Evolutionary conservation across 2,329 filamentous ascomycete species (phyloP).

Genomic region (Fusarium hainanense): DNA sequence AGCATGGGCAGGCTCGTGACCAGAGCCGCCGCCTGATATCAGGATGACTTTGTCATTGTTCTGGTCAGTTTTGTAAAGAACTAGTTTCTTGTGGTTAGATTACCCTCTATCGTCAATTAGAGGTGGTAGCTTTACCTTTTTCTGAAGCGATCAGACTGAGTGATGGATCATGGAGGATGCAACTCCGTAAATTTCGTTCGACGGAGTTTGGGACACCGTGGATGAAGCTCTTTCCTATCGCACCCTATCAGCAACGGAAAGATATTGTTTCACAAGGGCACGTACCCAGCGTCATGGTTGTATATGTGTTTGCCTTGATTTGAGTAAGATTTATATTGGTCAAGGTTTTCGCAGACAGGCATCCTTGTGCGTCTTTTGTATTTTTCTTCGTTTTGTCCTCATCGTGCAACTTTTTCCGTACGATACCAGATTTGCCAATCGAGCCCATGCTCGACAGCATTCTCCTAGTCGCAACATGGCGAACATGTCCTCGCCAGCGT

Average conservation of each 20-base stretch:
- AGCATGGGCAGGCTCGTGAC: constrained; percentile 71
- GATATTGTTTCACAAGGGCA: neutral
- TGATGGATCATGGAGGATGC: neutral
- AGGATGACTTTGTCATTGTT: constrained; percentile 36
- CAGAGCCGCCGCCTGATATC: constrained; percentile 66
- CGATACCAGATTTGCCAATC: neutral
- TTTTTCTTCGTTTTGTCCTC: neutral
- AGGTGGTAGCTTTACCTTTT: neutral
- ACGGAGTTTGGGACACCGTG: neutral
- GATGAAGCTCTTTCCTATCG: neutral
- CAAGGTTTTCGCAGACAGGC: neutral
- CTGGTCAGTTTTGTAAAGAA: neutral
- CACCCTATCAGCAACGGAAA: neutral
- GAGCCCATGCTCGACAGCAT: neutral
- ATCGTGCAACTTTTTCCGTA: neutral
- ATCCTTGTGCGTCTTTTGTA: neutral
- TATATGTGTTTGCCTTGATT: neutral
- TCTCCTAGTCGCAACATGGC: neutral
- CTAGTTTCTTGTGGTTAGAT: neutral
- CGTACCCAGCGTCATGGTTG: neutral
- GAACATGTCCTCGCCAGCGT: neutral
- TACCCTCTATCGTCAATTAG: rapidly evolving
- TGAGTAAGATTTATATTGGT: neutral
- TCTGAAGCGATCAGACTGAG: neutral
- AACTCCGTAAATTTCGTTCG: neutral